Percentiles rank a stretch among this genome's conserved stretches.
Evolutionary conservation across 192 early-diverging fungal species (phyloP).

Genomic region (Chytriomyces confervae): DNA sequence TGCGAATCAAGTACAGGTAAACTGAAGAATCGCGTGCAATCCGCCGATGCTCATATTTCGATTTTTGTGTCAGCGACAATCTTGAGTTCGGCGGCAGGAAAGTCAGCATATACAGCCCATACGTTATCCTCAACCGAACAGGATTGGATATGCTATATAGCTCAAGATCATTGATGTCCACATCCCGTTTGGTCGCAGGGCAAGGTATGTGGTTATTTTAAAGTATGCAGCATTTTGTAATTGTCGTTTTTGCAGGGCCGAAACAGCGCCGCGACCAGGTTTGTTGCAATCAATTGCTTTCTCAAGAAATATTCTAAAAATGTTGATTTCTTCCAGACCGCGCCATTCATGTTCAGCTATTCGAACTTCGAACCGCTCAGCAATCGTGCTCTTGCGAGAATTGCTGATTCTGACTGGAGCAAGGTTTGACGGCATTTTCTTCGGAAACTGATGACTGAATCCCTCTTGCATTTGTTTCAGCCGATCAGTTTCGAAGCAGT

Average conservation of each 20-base stretch:
- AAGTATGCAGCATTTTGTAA: neutral
- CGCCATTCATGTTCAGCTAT: slow-evolving; percentile 94
- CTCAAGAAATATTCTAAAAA: slow-evolving; percentile 25
- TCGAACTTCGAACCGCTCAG: slow-evolving; percentile 77
- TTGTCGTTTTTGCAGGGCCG: slow-evolving; percentile 1
- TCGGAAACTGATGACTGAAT: slow-evolving; percentile 10
- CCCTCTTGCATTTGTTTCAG: slow-evolving; percentile 41
- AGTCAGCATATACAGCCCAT: slow-evolving; percentile 91
- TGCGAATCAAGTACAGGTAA: slow-evolving; percentile 58
- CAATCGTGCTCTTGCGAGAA: slow-evolving; percentile 81
- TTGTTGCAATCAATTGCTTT: slow-evolving; percentile 6
- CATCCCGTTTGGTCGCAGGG: slow-evolving; percentile 73
- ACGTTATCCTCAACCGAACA: slow-evolving; percentile 93
- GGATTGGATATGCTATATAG: slow-evolving; percentile 79
- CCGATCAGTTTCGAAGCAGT: slow-evolving; percentile 96
- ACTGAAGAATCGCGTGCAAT: neutral
- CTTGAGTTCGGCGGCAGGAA: slow-evolving; percentile 73
- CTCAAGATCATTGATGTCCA: slow-evolving; percentile 80
- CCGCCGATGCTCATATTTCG: neutral
- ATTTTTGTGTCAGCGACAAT: slow-evolving; percentile 43
- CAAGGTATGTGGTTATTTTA: slow-evolving; percentile 48
- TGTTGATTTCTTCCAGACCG: slow-evolving; percentile 46
- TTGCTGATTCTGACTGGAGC: slow-evolving; percentile 82
- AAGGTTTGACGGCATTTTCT: slow-evolving; percentile 38
- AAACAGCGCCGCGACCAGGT: slow-evolving; percentile 8